Evolutionary conservation across 2,329 filamentous ascomycete species (phyloP), one percentile per base, ranked within the genome.

Genomic region (Colletotrichum viniferum): DNA sequence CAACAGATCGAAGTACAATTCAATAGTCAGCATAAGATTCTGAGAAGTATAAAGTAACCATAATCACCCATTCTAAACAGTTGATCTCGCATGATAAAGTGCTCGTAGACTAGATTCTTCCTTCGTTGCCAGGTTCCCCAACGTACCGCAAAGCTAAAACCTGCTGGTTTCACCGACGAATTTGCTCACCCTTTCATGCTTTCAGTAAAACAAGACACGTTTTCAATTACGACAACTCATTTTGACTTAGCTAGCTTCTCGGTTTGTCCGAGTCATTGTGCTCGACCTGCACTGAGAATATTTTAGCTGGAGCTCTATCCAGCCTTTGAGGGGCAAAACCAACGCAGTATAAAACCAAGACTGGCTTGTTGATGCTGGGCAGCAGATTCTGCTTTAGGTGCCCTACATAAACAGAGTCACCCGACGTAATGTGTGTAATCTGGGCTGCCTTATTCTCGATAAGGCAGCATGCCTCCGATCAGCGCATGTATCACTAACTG

Each of bases 1-100:
- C 43, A 3, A 13, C 0, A 4, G 21, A 21, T 52, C 16, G 43
- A 52, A 21, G n/a, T 3, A 6, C 0, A 7, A 0, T 52, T 13
- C 43, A 7, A 21, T n/a, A 52, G 43, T 21, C 43, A 52, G 10
- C 43, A 52, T 3, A 52, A 7, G n/a, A 21, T 21, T 52, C 10
- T 21, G 43, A 52, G 43, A 21, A 52, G n/a, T 52, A 21, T 14
- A 13, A 52, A 13, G 10, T 24, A 4, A 21, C n/a, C 6, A 52
- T 3, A 3, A 13, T 52, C n/a, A 7, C 4, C 5, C 43, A 13
- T 21, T 52, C n/a, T 52, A 12, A 21, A 13, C 12, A 13, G 2
- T 52, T 21, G 6, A 52, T 52, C 43, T 52, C 12, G n/a, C n/a
- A 21, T 24, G 10, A 13, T 4, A 7, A 13, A 21, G 2, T 21